Percentiles rank a stretch among this genome's conserved stretches.
Evolutionary conservation across 2,329 filamentous ascomycete species (phyloP).

Genomic region (Xylariaceae sp.): DNA sequence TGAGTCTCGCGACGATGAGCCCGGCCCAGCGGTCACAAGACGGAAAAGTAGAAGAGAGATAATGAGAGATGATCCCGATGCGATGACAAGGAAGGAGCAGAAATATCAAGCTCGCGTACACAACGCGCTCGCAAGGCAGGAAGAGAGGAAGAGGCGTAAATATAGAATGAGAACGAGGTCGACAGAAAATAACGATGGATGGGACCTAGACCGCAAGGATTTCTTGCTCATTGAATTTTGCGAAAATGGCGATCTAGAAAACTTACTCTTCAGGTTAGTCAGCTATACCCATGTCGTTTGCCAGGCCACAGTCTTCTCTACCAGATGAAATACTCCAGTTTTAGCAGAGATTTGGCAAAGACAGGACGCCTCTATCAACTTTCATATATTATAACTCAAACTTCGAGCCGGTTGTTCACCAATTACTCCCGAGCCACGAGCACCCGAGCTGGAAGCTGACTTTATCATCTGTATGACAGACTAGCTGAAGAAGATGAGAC

Average conservation of each 20-base stretch:
- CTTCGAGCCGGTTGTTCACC: no score
- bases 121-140: neutral
- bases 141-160: neutral
- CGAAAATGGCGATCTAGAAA: conserved; percentile 25
- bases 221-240: conserved; percentile 26
- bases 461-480: neutral
- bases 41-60: neutral
- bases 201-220: conserved; percentile 16
- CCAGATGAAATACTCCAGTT: no score
- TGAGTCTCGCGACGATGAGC: conserved; percentile 16
- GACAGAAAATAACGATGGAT: neutral
- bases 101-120: neutral
- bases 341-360: no score
- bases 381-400: no score
- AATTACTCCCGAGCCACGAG: neutral
- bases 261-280: conserved; percentile 17
- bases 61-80: neutral
- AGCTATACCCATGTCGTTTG: no score
- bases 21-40: neutral
- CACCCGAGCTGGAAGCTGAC: neutral
- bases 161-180: neutral
- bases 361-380: no score
- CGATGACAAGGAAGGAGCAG: neutral
- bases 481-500: neutral
- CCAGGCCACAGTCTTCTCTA: no score